Percentiles rank a stretch among this genome's conserved stretches.
phyloP scores from a whole-genome alignment of 2,329 filamentous ascomycete genomes.

The Salinomyces thailandicus region DNA sequence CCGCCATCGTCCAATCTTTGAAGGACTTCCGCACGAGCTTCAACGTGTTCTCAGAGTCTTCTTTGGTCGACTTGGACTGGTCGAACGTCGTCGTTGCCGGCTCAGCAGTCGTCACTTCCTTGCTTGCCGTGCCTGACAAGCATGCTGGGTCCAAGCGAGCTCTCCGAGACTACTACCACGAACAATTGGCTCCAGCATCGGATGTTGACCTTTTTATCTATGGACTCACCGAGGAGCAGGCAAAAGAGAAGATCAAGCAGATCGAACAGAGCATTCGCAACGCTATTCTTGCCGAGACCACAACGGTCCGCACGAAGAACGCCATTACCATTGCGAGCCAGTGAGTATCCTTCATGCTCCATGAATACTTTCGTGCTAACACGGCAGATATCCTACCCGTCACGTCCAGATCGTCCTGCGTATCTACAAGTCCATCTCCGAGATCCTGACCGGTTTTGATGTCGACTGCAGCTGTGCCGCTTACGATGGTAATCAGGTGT shows the following conservation, averaged over 20 bases:
- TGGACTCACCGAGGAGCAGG: conserved; percentile 64
- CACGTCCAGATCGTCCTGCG: conserved; percentile 80
- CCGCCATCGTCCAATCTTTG: conserved; percentile 57
- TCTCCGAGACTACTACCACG: conserved; percentile 58
- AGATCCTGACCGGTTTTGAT: conserved; percentile 81
- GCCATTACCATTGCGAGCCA: conserved; percentile 77
- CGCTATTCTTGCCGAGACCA: conserved; percentile 71
- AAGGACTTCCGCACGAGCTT: conserved; percentile 71
- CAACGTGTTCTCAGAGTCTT: conserved; percentile 68
- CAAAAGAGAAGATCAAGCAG: conserved; percentile 70
- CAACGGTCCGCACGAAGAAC: conserved; percentile 75
- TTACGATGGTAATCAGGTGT: conserved; percentile 73
- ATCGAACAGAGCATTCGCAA: conserved; percentile 69
- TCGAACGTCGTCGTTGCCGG: conserved; percentile 72
- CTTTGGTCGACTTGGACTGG: conserved; percentile 68
- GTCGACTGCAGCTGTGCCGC: conserved; percentile 76
- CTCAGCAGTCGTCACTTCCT: conserved; percentile 67
- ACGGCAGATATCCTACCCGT: conserved; percentile 59
- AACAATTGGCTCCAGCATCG: conserved; percentile 68
- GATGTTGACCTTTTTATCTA: conserved; percentile 84
- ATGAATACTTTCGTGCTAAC: too few relatives aligned
- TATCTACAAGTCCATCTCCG: conserved; percentile 71
- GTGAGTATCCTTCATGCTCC: too few relatives aligned
- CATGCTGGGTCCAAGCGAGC: conserved; percentile 31
- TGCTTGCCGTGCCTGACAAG: conserved; percentile 54